A percentile compares a stretch with the other conserved stretches of the same genome.
Conservation (phyloP, 1,284 basidiomycete species). For the Crucibulum parvulum region DNA sequence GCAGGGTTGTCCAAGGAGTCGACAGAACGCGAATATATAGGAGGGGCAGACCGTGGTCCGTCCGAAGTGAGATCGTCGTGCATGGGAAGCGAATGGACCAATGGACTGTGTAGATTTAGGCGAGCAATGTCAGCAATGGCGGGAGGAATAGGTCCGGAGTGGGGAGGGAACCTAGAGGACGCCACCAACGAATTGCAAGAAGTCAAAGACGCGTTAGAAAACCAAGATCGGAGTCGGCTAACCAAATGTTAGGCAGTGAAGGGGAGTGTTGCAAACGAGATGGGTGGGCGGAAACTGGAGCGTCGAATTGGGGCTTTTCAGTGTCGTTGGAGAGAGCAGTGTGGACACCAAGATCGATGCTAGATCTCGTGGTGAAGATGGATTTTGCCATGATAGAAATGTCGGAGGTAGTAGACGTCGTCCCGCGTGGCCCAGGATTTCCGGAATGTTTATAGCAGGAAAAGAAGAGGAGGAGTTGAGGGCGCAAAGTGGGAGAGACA, state of each 20-base stretch:
- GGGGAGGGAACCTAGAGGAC: slow-evolving; percentile 45
- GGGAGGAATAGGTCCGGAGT: slow-evolving; percentile 42
- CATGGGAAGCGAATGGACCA: slow-evolving; percentile 29
- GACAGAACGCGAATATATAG: too few species aligned
- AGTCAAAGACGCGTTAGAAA: slow-evolving; percentile 3
- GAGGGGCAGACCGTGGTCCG: too few species aligned
- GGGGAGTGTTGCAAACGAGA: slow-evolving; percentile 64
- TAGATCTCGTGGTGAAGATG: slow-evolving; percentile 27
- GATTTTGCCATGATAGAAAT: slow-evolving; percentile 31
- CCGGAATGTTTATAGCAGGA: slow-evolving; percentile 25
- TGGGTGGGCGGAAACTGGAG: slow-evolving; percentile 34
- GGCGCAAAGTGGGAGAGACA: slow-evolving; percentile 14
- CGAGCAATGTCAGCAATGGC: slow-evolving; percentile 23
- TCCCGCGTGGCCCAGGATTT: slow-evolving; percentile 4
- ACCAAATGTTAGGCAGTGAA: slow-evolving; percentile 68
- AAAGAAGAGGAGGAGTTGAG: slow-evolving; percentile 17
- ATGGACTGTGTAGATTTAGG: slow-evolving; percentile 20
- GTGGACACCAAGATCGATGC: slow-evolving; percentile 22
- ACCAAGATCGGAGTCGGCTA: slow-evolving; percentile 11
- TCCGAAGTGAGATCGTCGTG: slow-evolving; percentile 27
- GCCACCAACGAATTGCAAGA: background rate
- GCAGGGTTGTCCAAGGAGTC: too few species aligned
- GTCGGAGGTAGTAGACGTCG: slow-evolving; percentile 14
- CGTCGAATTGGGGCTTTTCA: slow-evolving; percentile 4
- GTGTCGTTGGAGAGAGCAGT: slow-evolving; percentile 4